Conservation (phyloP, 495 filamentous ascomycete genomes). For the Talaromyces nanjingensis region DNA sequence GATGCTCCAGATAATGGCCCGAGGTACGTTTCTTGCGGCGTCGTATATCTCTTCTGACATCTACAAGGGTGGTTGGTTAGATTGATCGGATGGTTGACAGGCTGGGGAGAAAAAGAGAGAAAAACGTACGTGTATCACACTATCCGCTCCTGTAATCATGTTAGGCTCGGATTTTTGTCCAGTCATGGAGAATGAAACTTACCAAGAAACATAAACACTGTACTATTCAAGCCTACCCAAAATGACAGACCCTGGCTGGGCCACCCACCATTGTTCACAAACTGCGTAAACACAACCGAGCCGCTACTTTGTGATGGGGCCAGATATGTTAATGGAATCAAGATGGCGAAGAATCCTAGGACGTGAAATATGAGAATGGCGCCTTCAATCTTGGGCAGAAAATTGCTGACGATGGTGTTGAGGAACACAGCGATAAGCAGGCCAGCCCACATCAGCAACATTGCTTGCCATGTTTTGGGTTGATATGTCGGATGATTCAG, state of each 20-base stretch:
- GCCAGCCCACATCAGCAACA: constrained; percentile 36
- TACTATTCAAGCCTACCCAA: constrained; percentile 36
- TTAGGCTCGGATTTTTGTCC: neutral
- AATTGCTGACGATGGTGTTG: constrained; percentile 33
- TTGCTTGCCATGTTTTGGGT: constrained; percentile 34
- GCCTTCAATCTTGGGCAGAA: constrained; percentile 38
- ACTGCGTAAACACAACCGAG: constrained; percentile 38
- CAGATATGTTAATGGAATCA: constrained; percentile 42
- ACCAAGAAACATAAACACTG: constrained; percentile 36
- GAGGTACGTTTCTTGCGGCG: constrained; percentile 37
- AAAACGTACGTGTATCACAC: constrained; percentile 32
- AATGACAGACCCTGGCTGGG: constrained; percentile 33
- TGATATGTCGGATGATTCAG: constrained; percentile 33
- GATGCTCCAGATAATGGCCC: constrained; percentile 37
- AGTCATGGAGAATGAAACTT: constrained; percentile 6
- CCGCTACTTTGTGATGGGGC: constrained; percentile 30
- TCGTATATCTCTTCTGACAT: constrained; percentile 49
- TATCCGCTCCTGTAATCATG: constrained; percentile 16
- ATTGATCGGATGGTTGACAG: neutral
- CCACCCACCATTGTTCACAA: constrained; percentile 41
- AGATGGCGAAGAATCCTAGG: constrained; percentile 43
- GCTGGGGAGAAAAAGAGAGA: neutral
- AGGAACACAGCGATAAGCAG: constrained; percentile 29
- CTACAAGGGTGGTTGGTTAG: constrained; percentile 14
- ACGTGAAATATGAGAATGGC: constrained; percentile 43